A percentile compares a stretch with the other conserved stretches of the same genome.
Conservation (phyloP, 495 filamentous ascomycete species). For the Penicillium goetzii region DNA sequence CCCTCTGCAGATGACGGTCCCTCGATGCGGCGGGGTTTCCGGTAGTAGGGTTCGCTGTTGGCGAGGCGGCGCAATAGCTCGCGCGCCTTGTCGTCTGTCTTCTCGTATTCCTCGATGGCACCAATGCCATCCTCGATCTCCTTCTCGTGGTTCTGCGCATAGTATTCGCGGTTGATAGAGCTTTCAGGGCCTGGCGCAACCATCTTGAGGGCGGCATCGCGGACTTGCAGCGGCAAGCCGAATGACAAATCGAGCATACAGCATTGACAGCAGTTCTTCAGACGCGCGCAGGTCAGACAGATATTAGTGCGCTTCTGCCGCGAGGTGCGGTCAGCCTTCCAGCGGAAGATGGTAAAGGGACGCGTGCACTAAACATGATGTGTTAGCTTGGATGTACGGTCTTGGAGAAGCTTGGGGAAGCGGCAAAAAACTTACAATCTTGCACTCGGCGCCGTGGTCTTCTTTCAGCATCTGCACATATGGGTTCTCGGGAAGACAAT, state of each 20-base stretch:
- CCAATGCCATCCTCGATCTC: conserved; percentile 90
- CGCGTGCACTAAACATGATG: conserved; percentile 67
- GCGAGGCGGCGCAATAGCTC: conserved; percentile 85
- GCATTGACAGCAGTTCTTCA: conserved; percentile 98
- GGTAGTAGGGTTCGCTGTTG: conserved; percentile 91
- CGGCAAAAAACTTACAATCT: conserved; percentile 45
- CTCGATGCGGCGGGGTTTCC: conserved; percentile 74
- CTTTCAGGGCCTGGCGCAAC: conserved; percentile 89
- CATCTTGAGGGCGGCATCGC: conserved; percentile 98
- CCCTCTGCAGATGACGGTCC: conserved; percentile 45
- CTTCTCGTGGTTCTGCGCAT: conserved; percentile 94
- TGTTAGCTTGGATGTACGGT: background rate
- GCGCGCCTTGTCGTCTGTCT: conserved; percentile 92
- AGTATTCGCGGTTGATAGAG: conserved; percentile 93
- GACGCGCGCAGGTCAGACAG: conserved; percentile 90
- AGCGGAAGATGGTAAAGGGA: conserved; percentile 93
- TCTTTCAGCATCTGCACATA: conserved; percentile 99
- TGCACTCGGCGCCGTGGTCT: conserved; percentile 78
- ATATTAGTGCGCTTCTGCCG: conserved; percentile 88
- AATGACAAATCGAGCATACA: conserved; percentile 98
- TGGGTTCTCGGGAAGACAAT: conserved; percentile 92
- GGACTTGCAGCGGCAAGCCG: conserved; percentile 87
- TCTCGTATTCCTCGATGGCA: conserved; percentile 86
- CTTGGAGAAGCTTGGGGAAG: background rate
- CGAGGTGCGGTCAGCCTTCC: conserved; percentile 87